phyloP scores from a whole-genome alignment of 768 basidiomycete species.

The Boletus edulis region DNA sequence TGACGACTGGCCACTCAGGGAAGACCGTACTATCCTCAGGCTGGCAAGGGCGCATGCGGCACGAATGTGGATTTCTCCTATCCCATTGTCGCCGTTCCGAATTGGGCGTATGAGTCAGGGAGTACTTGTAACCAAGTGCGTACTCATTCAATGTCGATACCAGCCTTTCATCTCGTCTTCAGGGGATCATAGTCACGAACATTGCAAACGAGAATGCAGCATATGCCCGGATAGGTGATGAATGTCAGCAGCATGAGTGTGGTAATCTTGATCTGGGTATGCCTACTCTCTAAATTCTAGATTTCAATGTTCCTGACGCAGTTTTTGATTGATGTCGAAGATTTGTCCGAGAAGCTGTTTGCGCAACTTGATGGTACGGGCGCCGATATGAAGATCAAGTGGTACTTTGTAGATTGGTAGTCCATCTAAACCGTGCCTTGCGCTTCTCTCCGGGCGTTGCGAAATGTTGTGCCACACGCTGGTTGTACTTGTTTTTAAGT shows the following conservation, averaged over 20 bases:
- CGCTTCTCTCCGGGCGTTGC: too few relatives aligned
- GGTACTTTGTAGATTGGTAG: conserved; percentile 45
- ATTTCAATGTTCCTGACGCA: too few relatives aligned
- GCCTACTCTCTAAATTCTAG: too few relatives aligned
- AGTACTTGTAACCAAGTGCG: conserved; percentile 59
- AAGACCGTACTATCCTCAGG: too few relatives aligned
- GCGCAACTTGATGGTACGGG: too few relatives aligned
- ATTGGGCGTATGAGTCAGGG: conserved; percentile 31
- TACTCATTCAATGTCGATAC: background rate
- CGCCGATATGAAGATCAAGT: conserved; percentile 34
- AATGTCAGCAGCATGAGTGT: conserved; percentile 59
- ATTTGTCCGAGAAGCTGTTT: too few relatives aligned
- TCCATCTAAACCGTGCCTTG: too few relatives aligned
- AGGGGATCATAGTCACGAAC: conserved; percentile 61
- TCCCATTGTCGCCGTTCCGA: conserved; percentile 58
- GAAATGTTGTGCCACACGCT: too few relatives aligned
- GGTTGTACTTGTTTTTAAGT: too few relatives aligned
- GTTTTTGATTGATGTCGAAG: too few relatives aligned
- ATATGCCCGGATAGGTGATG: conserved; percentile 52
- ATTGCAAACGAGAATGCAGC: conserved; percentile 47
- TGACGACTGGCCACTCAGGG: conserved; percentile 39
- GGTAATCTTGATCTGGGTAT: background rate
- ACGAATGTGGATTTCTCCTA: conserved; percentile 44
- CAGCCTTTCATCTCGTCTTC: conserved; percentile 6
- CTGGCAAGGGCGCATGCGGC: conserved; percentile 60